phyloP scores from a whole-genome alignment of 73 alveolate genomes.

The Symbiodinium natans region DNA sequence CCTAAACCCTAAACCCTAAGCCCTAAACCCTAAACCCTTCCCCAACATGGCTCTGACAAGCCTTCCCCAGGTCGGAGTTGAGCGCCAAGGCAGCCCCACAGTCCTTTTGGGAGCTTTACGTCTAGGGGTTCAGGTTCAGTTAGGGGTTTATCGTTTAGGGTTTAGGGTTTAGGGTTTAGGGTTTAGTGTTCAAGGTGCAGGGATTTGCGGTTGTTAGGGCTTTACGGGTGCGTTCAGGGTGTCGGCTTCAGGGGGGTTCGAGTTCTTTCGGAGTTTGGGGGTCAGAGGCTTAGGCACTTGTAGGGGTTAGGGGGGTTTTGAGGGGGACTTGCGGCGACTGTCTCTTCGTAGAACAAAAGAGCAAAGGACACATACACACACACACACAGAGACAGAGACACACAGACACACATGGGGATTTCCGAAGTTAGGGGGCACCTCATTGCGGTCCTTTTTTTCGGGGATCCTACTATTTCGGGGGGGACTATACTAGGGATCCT shows the following conservation, averaged over 20 bases:
- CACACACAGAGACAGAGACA: too few species aligned
- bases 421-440: too few species aligned
- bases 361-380: too few species aligned
- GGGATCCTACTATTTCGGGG: too few species aligned
- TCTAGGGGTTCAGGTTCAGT: not conserved
- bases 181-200: not conserved
- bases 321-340: too few species aligned
- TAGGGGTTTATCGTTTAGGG: not conserved
- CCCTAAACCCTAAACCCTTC: not conserved
- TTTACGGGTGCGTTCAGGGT: not conserved
- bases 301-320: too few species aligned
- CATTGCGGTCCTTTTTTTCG: too few species aligned
- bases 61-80: conserved; percentile 59
- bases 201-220: not conserved
- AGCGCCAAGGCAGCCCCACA: conserved; percentile 41
- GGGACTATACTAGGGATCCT: too few species aligned
- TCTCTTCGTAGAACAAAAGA: too few species aligned
- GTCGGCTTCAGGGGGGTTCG: not conserved
- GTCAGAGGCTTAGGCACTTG: too few species aligned
- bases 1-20: not conserved
- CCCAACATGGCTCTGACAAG: not conserved
- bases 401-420: too few species aligned
- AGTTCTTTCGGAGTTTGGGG: not conserved
- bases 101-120: not conserved
- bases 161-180: not conserved